Base-by-base conservation (phyloP, 345 rosid species). In the Moricandia arvensis region DNA sequence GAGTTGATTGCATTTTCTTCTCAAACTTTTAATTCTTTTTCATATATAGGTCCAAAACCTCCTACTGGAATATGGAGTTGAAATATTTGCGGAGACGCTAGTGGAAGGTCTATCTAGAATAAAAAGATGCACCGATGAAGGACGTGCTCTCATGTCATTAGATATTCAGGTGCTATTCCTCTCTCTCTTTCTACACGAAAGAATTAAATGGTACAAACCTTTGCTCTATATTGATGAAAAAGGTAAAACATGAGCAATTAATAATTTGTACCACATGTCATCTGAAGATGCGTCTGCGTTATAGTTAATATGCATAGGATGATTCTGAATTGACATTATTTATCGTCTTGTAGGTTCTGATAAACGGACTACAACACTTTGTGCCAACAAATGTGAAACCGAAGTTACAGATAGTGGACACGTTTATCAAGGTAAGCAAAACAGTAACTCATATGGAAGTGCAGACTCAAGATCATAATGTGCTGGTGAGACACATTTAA, bases 131-230 rank as follows among this genome's bases (percentile, higher is more conserved):
- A 85, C 90, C 31, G 93, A 96, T 81, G 97, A 88, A 86, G 99
- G 99, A 71, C 88, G 98, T 47, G 97, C 87, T 82, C 92, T 93
- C 77, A 91, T 96, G 99, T 91, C 90, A 51, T 80, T 96, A 73
- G 99, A 93, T 86, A 84, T 86, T 79, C 99, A 96, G 98, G 99
- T 95, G 41, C 37, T 38, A 72, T 31, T 66, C 66, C 21, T 29
- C 24, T 21, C 24, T 21, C 24, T 21, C 2, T 21, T 21, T 2
- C 24, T 21, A 21, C 24, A 21, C 24, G 24, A 21, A 21, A 21
- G 24, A 21, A 21, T 21, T 21, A 21, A 21, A 21, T 21, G 1
- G 24, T 0, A 2, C 54, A 35, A 35, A 54, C 7, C 18, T 51
- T 5, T 72, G 6, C 38, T 72, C 69, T n/a, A 51, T 73, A 18